Evolutionary conservation across 257 asterid genomes (phyloP), one percentile per base, ranked within the genome.

Genomic region (Solanum dulcamara): DNA sequence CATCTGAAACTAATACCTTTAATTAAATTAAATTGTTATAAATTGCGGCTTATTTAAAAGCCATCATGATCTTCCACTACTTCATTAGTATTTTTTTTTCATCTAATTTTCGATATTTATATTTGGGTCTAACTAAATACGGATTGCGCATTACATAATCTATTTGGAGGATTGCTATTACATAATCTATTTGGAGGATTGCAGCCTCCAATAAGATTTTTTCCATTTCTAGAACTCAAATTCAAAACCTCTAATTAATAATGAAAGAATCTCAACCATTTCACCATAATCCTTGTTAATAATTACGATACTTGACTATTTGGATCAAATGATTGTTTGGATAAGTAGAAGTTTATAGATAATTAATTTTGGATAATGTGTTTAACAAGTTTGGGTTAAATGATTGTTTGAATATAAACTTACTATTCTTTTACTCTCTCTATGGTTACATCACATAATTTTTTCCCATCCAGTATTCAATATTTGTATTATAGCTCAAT

Each of bases 81-180:
- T 20, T 40, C 1, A 40, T 7, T 40, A 8, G 10, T 48, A 17
- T 13, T 3, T 14, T 12, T 13, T 12, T 11, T 13, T 4, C 4
- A 11, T 44, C 5, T 4, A 1, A 12, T 46, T 12, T 4, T 3
- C 0, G 14, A 59, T 59, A 59, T n/a, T 10, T 10, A 10, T 60
- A 0, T 60, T 4, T 13, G 12, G 4, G 11, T 0, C 5, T 1
- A 0, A n/a, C 1, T 59, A 10, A 59, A n/a, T 59, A 9, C 11
- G 0, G 5, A 59, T 24, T 7, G 0, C 1, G 1, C 13, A 0
- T 24, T 24, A 24, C n/a, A 22, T 2, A 2, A 13, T 55, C 4
- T 13, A 57, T 57, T 3, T 57, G 1, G n/a, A n/a, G 0, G 5
- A 59, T 24, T 7, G 0, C 1, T 10, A 0, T 24, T 24, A 24